Percentiles rank a stretch among this genome's conserved stretches.
phyloP scores from a whole-genome alignment of 1,139 yeast species.

The Arxiozyma slooffiae region DNA sequence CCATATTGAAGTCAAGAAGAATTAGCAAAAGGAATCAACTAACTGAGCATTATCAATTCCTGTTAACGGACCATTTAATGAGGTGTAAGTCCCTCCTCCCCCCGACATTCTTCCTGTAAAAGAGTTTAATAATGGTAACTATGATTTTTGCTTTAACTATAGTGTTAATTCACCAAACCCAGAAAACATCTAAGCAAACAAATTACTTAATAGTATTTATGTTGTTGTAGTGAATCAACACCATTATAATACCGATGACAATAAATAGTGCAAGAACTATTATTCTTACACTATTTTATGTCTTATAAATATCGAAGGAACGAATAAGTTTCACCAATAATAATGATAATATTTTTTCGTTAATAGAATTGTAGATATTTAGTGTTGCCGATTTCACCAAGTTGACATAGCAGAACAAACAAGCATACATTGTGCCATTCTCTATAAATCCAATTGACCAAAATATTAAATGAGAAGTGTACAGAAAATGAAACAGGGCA shows the following conservation, averaged over 20 bases:
- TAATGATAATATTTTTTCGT: slow-evolving; percentile 83
- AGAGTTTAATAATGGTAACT: slow-evolving; percentile 36
- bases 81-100: slow-evolving; percentile 27
- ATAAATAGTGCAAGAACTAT: slow-evolving; percentile 49
- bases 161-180: slow-evolving; percentile 90
- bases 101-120: slow-evolving; percentile 77
- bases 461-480: slow-evolving; percentile 41
- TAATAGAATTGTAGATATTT: slow-evolving; percentile 70
- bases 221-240: slow-evolving; percentile 37
- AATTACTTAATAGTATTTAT: slow-evolving; percentile 56
- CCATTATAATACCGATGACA: slow-evolving; percentile 62
- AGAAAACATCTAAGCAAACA: slow-evolving; percentile 71
- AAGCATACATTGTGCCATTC: slow-evolving; percentile 82
- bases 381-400: slow-evolving; percentile 77
- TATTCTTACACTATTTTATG: slow-evolving; percentile 53
- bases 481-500: no score
- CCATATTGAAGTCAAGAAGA: slow-evolving; percentile 48
- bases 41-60: slow-evolving; percentile 97
- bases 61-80: slow-evolving; percentile 80
- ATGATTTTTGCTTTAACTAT: slow-evolving; percentile 69
- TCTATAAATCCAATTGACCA: slow-evolving; percentile 81
- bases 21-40: slow-evolving; percentile 57
- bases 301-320: slow-evolving; percentile 65
- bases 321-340: slow-evolving; percentile 60
- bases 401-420: slow-evolving; percentile 82